phyloP scores from a whole-genome alignment of 352 stramenopile genomes.

The Globisporangium lucens region DNA sequence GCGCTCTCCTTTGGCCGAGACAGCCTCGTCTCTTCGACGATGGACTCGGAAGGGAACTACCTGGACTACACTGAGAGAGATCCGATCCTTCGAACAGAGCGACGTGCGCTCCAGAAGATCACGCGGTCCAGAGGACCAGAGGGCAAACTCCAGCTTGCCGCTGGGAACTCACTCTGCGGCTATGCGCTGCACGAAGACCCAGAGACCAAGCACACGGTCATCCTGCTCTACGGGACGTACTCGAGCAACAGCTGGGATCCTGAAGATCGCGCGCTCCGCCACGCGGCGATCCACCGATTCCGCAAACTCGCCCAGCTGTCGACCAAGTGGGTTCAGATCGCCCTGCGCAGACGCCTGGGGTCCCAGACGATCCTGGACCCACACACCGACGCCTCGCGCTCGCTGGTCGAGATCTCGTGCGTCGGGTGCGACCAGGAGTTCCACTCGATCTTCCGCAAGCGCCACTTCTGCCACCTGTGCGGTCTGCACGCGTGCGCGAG shows the following conservation, averaged over 20 bases:
- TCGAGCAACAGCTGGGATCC: not conserved
- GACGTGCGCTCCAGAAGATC: slow-evolving; percentile 20
- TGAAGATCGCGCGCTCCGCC: slow-evolving; percentile 6
- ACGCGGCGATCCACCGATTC: slow-evolving; percentile 14
- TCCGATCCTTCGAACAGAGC: not conserved
- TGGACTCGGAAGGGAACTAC: slow-evolving; percentile 16
- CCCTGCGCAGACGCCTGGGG: slow-evolving; percentile 11
- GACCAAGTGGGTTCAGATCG: slow-evolving; percentile 20
- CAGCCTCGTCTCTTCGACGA: slow-evolving; percentile 7
- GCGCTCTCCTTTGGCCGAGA: slow-evolving; percentile 19
- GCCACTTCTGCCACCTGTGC: slow-evolving; percentile 18
- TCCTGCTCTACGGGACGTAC: slow-evolving; percentile 22
- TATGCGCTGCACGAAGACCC: slow-evolving; percentile 26
- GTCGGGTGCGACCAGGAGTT: slow-evolving; percentile 17
- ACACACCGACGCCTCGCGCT: slow-evolving; percentile 10
- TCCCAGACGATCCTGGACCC: slow-evolving; percentile 15
- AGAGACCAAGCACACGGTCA: slow-evolving; percentile 16
- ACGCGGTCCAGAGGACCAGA: not conserved
- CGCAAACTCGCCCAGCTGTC: slow-evolving; percentile 18
- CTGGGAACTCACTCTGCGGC: slow-evolving; percentile 15
- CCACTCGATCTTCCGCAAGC: slow-evolving; percentile 16
- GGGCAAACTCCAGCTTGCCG: not conserved
- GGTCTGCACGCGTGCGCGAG: slow-evolving; percentile 14
- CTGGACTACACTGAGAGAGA: slow-evolving; percentile 24
- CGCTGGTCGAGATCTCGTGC: slow-evolving; percentile 16